Evolutionary conservation across 768 basidiomycete genomes (phyloP).

Genomic region (Mycena kentingensis): DNA sequence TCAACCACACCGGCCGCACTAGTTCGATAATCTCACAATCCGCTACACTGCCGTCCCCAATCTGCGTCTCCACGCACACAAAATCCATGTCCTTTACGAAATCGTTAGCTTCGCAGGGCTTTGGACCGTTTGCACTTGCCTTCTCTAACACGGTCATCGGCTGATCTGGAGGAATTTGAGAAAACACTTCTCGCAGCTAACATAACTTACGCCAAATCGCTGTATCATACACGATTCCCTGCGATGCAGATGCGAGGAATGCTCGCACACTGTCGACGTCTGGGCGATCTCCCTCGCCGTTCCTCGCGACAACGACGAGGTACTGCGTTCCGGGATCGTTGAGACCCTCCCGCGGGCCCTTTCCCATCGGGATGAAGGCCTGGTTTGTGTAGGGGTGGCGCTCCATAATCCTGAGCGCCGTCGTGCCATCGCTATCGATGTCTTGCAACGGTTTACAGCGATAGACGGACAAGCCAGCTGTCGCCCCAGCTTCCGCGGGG

Average conservation of each 20-base stretch:
- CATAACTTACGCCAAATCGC: constrained; percentile 86
- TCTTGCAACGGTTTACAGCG: constrained; percentile 60
- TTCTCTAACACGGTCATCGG: constrained; percentile 83
- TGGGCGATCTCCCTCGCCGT: constrained; percentile 74
- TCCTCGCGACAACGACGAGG: constrained; percentile 85
- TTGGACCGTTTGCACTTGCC: constrained; percentile 41
- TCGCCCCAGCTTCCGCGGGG: constrained; percentile 55
- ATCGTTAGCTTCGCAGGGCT: constrained; percentile 21
- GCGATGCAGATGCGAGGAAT: constrained; percentile 76
- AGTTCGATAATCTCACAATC: constrained; percentile 87
- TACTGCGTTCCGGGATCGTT: constrained; percentile 42
- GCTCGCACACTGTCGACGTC: constrained; percentile 75
- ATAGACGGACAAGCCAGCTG: constrained; percentile 79
- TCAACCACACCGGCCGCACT: constrained; percentile 38
- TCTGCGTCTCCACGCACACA: constrained; percentile 91
- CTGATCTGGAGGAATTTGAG: constrained; percentile 61
- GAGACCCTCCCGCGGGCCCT: constrained; percentile 43
- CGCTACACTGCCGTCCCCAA: constrained; percentile 70
- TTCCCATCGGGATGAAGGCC: constrained; percentile 92
- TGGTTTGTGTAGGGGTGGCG: constrained; percentile 89
- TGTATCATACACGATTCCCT: constrained; percentile 84
- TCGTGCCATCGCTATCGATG: constrained; percentile 50
- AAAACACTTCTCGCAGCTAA: background rate
- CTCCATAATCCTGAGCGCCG: constrained; percentile 76
- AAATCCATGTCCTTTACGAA: constrained; percentile 67